phyloP scores from a whole-genome alignment of 2,329 filamentous ascomycete genomes.

The Didymellaceae sp. region DNA sequence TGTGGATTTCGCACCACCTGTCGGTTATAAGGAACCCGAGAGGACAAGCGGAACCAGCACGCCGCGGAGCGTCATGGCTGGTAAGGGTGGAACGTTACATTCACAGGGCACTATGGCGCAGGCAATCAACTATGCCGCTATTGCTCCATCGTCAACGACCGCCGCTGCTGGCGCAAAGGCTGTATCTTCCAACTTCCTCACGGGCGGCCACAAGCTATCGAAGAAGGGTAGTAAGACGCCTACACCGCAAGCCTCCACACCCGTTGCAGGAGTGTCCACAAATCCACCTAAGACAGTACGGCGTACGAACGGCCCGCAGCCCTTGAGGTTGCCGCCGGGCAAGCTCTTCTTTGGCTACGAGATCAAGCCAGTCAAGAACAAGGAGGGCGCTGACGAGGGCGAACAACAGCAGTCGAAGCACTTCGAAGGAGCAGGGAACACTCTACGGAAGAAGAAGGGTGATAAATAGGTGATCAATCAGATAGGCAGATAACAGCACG shows the following conservation, averaged over 20 bases:
- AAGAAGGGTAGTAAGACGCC: conserved; percentile 82
- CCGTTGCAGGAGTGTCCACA: conserved; percentile 64
- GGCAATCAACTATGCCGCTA: conserved; percentile 93
- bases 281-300: conserved; percentile 51
- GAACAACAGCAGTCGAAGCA: conserved; percentile 68
- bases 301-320: conserved; percentile 79
- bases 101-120: conserved; percentile 94
- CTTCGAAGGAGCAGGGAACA: conserved; percentile 86
- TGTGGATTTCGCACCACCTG: conserved; percentile 92
- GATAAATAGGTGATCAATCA: conserved; percentile 37
- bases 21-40: conserved; percentile 91
- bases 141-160: conserved; percentile 77
- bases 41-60: conserved; percentile 83
- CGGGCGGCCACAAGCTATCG: conserved; percentile 79
- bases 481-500: conserved; percentile 1
- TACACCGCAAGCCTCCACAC: conserved; percentile 66
- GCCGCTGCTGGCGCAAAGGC: conserved; percentile 68
- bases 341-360: conserved; percentile 98
- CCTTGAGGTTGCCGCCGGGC: conserved; percentile 81
- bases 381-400: conserved; percentile 64
- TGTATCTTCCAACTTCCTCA: conserved; percentile 77
- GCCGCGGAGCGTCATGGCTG: conserved; percentile 72
- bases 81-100: conserved; percentile 75
- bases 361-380: conserved; percentile 84
- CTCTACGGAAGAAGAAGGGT: conserved; percentile 76